Evolutionary conservation across 2,329 filamentous ascomycete species (phyloP).

Genomic region (Grosmannia penicillata): DNA sequence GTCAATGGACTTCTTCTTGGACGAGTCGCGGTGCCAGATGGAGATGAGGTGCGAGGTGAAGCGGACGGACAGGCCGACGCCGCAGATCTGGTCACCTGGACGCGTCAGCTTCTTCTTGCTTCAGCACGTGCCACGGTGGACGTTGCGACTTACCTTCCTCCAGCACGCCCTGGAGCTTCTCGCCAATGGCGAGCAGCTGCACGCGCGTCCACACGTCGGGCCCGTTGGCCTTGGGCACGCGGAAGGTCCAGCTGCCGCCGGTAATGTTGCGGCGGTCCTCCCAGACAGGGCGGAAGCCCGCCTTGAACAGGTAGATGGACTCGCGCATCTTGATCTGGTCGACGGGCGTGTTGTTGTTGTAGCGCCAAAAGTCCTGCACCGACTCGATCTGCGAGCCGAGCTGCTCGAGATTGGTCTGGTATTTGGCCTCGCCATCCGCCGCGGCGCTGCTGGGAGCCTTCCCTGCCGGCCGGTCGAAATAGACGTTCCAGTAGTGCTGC

Average conservation of each 20-base stretch:
- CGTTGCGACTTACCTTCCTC: slow-evolving; percentile 42
- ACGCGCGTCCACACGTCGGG: slow-evolving; percentile 71
- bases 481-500: slow-evolving; percentile 68
- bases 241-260: slow-evolving; percentile 86
- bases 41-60: slow-evolving; percentile 83
- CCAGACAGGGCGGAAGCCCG: slow-evolving; percentile 63
- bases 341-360: slow-evolving; percentile 69
- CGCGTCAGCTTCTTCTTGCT: neutral
- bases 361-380: slow-evolving; percentile 73
- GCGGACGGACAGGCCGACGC: slow-evolving; percentile 72
- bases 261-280: slow-evolving; percentile 75
- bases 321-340: slow-evolving; percentile 63
- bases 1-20: slow-evolving; percentile 65
- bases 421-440: slow-evolving; percentile 19
- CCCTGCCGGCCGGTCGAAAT: slow-evolving; percentile 36
- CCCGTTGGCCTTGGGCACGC: slow-evolving; percentile 61
- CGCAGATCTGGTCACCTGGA: slow-evolving; percentile 72
- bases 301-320: slow-evolving; percentile 67
- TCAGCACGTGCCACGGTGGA: neutral
- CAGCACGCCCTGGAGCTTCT: slow-evolving; percentile 60
- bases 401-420: slow-evolving; percentile 43
- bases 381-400: slow-evolving; percentile 56
- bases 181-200: slow-evolving; percentile 68
- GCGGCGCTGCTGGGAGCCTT: neutral
- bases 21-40: slow-evolving; percentile 84